Base-by-base conservation (phyloP, 202 grass and related monocot species). In the Musa balbisiana region DNA sequence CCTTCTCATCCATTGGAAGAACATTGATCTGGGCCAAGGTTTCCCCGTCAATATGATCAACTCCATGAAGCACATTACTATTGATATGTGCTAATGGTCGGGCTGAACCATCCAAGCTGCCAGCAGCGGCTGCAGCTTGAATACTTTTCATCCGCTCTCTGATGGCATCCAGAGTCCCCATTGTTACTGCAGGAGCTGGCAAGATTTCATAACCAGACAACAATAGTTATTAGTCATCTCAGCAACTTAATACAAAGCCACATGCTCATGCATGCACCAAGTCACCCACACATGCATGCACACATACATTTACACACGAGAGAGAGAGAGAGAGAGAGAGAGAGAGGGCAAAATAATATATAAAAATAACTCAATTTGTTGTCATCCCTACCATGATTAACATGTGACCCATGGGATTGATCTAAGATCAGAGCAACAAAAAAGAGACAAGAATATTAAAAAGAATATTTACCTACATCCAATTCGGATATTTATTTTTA, bases 71-170 rank as follows among this genome's bases (percentile, higher is more conserved):
- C 27, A 80, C 76, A 63, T 72, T 96, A n/a, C 84, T 82, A 9
- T 96, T 96, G 76, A 77, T 83, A 77, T 82, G 81, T 33, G 78
- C 71, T 53, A 89, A 60, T 2, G 83, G 76, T 22, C 89, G 90
- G 64, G 77, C 59, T 43, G 51, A 74, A 50, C 78, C 83, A 79
- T 93, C 94, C 6, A 91, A 78, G 76, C 87, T 83, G 13, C 87
- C 85, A 73, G 87, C 85, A 16, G 88, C 88, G 51, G 94, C 90
- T 73, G 90, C 94, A 62, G 94, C 94, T 84, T 99, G 95, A 55
- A 99, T 99, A 72, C 88, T 99, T 92, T 91, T 99, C 95, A 99
- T 99, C 80, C 95, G 88, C 77, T 99, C 95, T 78, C 95, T 90
- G 55, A 99, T 88, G 67, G 95, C 95, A 81, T 92, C 91, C 76